Evolutionary conservation across 2,329 filamentous ascomycete species (phyloP).

Genomic region (Phialophora macrospora): DNA sequence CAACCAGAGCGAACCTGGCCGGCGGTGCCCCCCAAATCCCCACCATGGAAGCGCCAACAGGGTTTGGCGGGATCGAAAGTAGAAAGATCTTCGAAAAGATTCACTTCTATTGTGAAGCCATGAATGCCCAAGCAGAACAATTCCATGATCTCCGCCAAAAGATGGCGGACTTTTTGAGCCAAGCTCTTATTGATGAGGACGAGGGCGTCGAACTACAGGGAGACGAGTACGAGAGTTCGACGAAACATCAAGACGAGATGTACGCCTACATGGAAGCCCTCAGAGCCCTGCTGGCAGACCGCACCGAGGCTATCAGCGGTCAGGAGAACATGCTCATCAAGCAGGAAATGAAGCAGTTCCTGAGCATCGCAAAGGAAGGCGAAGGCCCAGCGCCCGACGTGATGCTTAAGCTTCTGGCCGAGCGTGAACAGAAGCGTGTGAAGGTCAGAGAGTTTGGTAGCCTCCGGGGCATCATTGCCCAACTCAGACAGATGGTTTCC

Average conservation of each 20-base stretch:
- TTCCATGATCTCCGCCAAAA: conserved; percentile 76
- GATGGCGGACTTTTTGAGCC: conserved; percentile 72
- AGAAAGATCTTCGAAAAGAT: conserved; percentile 68
- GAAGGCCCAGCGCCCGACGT: conserved; percentile 74
- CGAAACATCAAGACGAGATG: conserved; percentile 84
- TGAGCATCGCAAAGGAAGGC: conserved; percentile 64
- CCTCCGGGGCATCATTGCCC: conserved; percentile 70
- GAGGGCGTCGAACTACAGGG: conserved; percentile 76
- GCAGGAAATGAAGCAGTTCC: conserved; percentile 70
- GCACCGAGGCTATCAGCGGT: conserved; percentile 76
- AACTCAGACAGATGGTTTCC: conserved; percentile 68
- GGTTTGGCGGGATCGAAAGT: conserved; percentile 71
- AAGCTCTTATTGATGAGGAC: conserved; percentile 82
- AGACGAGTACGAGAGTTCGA: conserved; percentile 87
- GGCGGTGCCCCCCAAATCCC: conserved; percentile 68
- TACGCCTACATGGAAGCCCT: conserved; percentile 84
- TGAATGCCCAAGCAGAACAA: conserved; percentile 74
- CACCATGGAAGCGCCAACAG: conserved; percentile 60
- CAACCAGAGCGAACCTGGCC: conserved; percentile 58
- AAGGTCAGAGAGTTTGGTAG: conserved; percentile 60
- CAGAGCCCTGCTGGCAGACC: conserved; percentile 76
- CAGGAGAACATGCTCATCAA: conserved; percentile 74
- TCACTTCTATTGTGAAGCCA: conserved; percentile 64
- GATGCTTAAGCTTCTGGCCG: conserved; percentile 56
- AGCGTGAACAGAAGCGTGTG: conserved; percentile 53